phyloP scores from a whole-genome alignment of 257 asterid species.

The Nicotiana noctiflora region DNA sequence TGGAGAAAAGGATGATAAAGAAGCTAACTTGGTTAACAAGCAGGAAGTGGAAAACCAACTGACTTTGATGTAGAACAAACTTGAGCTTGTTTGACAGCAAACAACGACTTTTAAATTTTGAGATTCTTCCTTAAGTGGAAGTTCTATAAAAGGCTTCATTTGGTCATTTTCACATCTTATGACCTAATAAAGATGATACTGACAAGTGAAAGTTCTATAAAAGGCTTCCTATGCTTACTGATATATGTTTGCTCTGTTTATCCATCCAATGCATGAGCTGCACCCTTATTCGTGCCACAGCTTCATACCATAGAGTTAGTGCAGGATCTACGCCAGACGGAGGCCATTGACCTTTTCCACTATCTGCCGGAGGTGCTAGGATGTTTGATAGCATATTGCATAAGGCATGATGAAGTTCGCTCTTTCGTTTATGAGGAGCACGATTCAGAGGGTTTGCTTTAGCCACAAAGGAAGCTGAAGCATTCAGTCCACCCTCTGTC shows the following conservation, averaged over 20 bases:
- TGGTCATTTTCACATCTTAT: not conserved
- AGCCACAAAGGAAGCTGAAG: conserved; percentile 97
- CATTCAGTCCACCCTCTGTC: conserved; percentile 94
- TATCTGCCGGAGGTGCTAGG: conserved; percentile 92
- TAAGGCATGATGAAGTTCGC: conserved; percentile 95
- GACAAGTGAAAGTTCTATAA: conserved; percentile 3
- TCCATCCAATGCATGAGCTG: conserved; percentile 98
- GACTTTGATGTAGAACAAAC: not conserved
- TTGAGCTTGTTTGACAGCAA: not conserved
- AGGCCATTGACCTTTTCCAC: conserved; percentile 98
- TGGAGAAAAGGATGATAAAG: conserved; percentile 7
- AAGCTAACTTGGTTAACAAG: not conserved
- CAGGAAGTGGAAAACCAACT: not conserved
- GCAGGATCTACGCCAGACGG: conserved; percentile 95
- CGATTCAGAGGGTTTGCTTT: conserved; percentile 97
- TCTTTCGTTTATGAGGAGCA: conserved; percentile 93
- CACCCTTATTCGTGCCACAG: conserved; percentile 85
- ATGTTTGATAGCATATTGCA: conserved; percentile 99
- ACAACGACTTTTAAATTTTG: not conserved
- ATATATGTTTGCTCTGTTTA: conserved; percentile 93
- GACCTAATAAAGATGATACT: not conserved
- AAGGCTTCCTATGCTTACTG: conserved; percentile 46
- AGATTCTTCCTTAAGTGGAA: not conserved
- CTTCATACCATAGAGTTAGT: conserved; percentile 94
- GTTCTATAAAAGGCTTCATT: too few relatives aligned